Conservation (phyloP, 129 eudicot genomes). For the Flaveria brownii region DNA sequence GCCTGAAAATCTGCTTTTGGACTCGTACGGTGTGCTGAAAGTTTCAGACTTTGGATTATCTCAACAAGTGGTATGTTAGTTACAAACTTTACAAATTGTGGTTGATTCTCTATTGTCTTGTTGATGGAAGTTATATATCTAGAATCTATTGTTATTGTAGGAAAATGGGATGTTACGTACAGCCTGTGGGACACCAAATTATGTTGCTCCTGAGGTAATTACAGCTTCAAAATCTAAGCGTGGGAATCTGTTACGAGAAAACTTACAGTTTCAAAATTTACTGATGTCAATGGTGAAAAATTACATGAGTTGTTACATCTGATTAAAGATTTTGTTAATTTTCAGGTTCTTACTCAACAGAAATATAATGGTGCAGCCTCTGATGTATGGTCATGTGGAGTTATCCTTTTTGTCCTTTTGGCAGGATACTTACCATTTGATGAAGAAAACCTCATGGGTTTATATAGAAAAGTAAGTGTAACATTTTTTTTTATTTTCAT, state of each 20-base stretch:
- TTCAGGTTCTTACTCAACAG: conserved; percentile 76
- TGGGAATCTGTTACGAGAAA: no score
- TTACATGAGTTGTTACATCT: conserved; percentile 17
- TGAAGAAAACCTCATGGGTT: conserved; percentile 64
- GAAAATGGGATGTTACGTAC: conserved; percentile 89
- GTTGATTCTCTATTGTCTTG: not conserved
- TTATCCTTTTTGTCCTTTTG: conserved; percentile 92
- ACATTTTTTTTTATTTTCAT: not conserved
- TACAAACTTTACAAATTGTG: not conserved
- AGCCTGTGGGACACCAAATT: conserved; percentile 94
- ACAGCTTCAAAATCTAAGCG: conserved; percentile 1
- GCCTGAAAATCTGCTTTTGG: conserved; percentile 92
- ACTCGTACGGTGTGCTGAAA: conserved; percentile 68
- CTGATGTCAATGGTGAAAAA: not conserved
- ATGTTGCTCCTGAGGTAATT: conserved; percentile 95
- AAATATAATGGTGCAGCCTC: conserved; percentile 89
- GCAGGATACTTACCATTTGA: conserved; percentile 95
- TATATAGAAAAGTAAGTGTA: conserved; percentile 66
- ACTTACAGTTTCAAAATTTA: no score
- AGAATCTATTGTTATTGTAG: conserved; percentile 37
- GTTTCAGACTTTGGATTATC: conserved; percentile 97
- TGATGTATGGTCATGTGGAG: conserved; percentile 96
- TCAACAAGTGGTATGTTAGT: conserved; percentile 69
- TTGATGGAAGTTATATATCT: not conserved
- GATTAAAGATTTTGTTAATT: conserved; percentile 9